Evolutionary conservation across 2,329 filamentous ascomycete species (phyloP).

Genomic region (Fusarium sarcochroum): DNA sequence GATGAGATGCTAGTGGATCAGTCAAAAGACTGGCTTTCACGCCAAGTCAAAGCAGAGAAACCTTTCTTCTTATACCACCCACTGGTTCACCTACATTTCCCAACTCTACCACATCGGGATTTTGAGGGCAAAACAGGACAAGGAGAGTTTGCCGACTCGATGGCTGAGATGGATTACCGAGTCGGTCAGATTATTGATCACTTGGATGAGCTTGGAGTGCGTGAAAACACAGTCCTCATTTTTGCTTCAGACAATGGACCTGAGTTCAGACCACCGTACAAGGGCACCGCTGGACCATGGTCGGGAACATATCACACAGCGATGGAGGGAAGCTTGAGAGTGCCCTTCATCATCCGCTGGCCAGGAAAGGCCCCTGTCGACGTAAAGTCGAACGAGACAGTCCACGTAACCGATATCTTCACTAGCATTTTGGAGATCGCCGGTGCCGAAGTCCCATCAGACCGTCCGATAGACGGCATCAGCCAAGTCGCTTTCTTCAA

Average conservation of each 20-base stretch:
- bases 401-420: constrained; percentile 54
- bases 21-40: constrained; percentile 51
- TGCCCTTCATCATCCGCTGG: constrained; percentile 55
- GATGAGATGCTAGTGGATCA: constrained; percentile 52
- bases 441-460: constrained; percentile 30
- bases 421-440: constrained; percentile 50
- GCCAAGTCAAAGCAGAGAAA: constrained; percentile 42
- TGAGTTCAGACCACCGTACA: constrained; percentile 52
- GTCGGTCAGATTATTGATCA: constrained; percentile 53
- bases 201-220: constrained; percentile 47
- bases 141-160: constrained; percentile 53
- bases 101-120: constrained; percentile 50
- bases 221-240: constrained; percentile 53
- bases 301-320: constrained; percentile 54
- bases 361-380: constrained; percentile 48
- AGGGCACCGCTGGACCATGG: constrained; percentile 53
- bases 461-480: constrained; percentile 52
- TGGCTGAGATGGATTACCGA: constrained; percentile 53
- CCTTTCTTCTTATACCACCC: constrained; percentile 54
- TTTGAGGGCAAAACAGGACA: constrained; percentile 49
- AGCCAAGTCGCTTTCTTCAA: constrained; percentile 49
- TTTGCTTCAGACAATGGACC: constrained; percentile 56
- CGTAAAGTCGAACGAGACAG: constrained; percentile 50
- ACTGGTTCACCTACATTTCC: constrained; percentile 53
- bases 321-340: constrained; percentile 55